These are phyloP conservation scores for Auxenochlorella pyrenoidosa DNA, from an alignment of 139 green algal species.

Conservation along the genomic window DNA sequence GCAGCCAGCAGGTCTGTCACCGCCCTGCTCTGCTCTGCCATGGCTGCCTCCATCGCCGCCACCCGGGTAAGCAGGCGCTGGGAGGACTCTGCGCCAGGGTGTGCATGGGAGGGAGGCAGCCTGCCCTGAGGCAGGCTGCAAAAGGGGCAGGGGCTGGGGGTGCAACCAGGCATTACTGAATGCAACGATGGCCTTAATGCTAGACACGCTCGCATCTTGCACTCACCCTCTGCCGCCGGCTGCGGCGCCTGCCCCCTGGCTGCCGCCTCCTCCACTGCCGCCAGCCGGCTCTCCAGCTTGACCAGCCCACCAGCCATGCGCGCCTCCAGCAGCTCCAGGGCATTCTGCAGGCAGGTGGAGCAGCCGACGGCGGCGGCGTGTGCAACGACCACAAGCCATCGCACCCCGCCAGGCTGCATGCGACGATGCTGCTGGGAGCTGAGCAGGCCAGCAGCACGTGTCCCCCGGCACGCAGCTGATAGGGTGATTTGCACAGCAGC, in stretches of 20 bases:
- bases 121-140: neutral
- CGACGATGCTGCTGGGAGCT: no score
- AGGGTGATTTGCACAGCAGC: no score
- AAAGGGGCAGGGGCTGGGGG: neutral
- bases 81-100: neutral
- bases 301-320: conserved; percentile 13
- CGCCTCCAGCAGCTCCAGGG: conserved; percentile 19
- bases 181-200: neutral
- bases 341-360: neutral
- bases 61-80: conserved; percentile 1
- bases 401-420: no score
- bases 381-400: no score
- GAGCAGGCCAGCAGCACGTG: neutral
- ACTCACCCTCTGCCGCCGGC: neutral
- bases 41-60: conserved; percentile 18
- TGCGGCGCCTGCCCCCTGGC: neutral
- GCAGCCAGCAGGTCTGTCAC: conserved; percentile 22
- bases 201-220: no score
- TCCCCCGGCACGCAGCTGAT: no score
- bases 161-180: neutral
- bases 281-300: conserved; percentile 15
- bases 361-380: neutral
- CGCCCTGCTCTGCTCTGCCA: conserved; percentile 23
- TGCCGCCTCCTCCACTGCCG: conserved; percentile 13
- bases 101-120: neutral